phyloP scores from a whole-genome alignment of 2,329 filamentous ascomycete species.

The Neopestalotiopsis sp. region DNA sequence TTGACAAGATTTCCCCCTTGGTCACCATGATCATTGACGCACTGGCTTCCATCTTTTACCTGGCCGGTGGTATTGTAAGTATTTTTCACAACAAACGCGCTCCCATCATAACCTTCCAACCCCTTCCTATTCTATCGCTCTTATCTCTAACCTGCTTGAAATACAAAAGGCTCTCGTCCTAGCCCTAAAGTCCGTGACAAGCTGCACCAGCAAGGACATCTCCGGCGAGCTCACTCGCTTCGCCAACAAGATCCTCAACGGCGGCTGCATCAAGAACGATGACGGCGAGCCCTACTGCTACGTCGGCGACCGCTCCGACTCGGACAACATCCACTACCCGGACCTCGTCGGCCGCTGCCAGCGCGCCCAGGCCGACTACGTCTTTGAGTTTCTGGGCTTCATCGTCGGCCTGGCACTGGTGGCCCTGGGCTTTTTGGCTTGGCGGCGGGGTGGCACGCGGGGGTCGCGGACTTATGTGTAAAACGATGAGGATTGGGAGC shows the following conservation, averaged over 20 bases:
- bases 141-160: not conserved
- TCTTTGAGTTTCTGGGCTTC: constrained; percentile 35
- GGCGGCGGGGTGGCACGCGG: constrained; percentile 23
- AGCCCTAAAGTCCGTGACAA: constrained; percentile 33
- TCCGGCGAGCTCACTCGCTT: constrained; percentile 11
- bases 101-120: constrained; percentile 4
- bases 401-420: constrained; percentile 29
- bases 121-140: not conserved
- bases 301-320: constrained; percentile 16
- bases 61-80: constrained; percentile 38
- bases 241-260: constrained; percentile 35
- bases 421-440: constrained; percentile 25
- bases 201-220: constrained; percentile 29
- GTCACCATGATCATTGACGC: constrained; percentile 32
- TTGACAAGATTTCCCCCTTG: constrained; percentile 34
- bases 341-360: constrained; percentile 28
- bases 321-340: constrained; percentile 15
- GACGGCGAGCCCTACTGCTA: constrained; percentile 16
- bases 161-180: constrained; percentile 33
- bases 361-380: constrained; percentile 34
- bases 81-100: no score
- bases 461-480: constrained; percentile 30
- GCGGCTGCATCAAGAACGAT: constrained; percentile 28
- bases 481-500: not conserved
- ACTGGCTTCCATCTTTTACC: constrained; percentile 35